phyloP scores from a whole-genome alignment of 495 filamentous ascomycete genomes.

The Aspergillus affinis region DNA sequence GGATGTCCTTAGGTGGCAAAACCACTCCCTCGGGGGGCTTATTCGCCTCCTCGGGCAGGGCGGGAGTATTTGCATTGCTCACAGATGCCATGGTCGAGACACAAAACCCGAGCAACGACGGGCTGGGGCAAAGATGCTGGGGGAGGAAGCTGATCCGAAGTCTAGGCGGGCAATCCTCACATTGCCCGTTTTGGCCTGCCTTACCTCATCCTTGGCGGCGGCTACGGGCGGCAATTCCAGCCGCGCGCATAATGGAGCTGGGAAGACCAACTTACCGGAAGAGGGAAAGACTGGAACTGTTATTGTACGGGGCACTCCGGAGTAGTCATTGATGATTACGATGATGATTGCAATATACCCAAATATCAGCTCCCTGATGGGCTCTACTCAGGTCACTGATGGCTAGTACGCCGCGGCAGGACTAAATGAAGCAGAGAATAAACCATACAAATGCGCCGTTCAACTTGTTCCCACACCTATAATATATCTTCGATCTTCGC shows the following conservation, averaged over 20 bases:
- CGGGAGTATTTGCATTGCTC: slow-evolving; percentile 56
- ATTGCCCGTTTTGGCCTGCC: not conserved
- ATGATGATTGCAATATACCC: too few relatives aligned
- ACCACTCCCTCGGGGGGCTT: slow-evolving; percentile 82
- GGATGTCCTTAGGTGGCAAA: slow-evolving; percentile 79
- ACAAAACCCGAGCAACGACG: slow-evolving; percentile 15
- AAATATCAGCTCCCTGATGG: too few relatives aligned
- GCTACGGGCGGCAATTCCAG: not conserved
- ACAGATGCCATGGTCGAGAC: slow-evolving; percentile 52
- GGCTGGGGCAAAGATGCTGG: not conserved
- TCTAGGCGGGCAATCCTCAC: not conserved
- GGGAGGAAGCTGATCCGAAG: not conserved
- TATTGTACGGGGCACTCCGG: too few relatives aligned
- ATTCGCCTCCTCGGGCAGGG: slow-evolving; percentile 52
- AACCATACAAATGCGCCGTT: too few relatives aligned
- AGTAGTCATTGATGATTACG: too few relatives aligned
- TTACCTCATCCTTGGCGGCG: slow-evolving; percentile 8
- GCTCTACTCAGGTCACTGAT: too few relatives aligned
- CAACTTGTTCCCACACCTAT: too few relatives aligned
- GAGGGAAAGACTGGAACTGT: too few relatives aligned
- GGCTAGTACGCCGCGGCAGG: too few relatives aligned
- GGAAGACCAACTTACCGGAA: not conserved
- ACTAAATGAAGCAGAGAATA: too few relatives aligned
- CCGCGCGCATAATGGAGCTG: slow-evolving; percentile 6
- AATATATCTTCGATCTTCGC: too few relatives aligned